Evolutionary conservation across 768 basidiomycete species (phyloP).

Genomic region (Boletus edulis): DNA sequence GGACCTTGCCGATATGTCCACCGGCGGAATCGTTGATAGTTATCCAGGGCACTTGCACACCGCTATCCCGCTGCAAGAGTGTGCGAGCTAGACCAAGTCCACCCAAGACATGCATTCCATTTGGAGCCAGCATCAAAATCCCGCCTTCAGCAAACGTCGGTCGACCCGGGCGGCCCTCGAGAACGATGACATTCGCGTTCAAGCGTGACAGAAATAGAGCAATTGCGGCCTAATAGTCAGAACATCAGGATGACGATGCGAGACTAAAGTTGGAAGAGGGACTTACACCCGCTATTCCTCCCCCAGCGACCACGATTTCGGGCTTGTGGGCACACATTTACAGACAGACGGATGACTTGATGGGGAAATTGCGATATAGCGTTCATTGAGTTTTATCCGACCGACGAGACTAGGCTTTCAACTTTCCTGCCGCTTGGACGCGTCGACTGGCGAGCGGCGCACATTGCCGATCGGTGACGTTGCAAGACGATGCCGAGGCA

Average conservation of each 20-base stretch:
- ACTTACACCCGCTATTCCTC: slow-evolving; percentile 28
- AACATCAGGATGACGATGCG: background rate
- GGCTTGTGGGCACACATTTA: slow-evolving; percentile 16
- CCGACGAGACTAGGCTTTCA: background rate
- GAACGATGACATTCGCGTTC: slow-evolving; percentile 14
- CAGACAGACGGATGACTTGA: background rate
- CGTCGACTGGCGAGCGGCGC: slow-evolving; percentile 11
- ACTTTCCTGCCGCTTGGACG: slow-evolving; percentile 16
- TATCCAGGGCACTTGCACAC: slow-evolving; percentile 19
- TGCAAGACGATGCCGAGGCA: background rate
- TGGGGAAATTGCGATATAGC: background rate
- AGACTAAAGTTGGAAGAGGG: background rate
- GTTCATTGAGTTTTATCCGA: slow-evolving; percentile 2
- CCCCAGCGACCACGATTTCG: slow-evolving; percentile 29
- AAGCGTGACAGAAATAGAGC: slow-evolving; percentile 28
- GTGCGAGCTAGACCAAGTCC: slow-evolving; percentile 24
- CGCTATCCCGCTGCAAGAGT: slow-evolving; percentile 23
- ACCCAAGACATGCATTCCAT: slow-evolving; percentile 28
- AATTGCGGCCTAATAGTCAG: slow-evolving; percentile 16
- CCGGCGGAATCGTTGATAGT: slow-evolving; percentile 23
- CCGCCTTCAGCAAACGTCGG: slow-evolving; percentile 22
- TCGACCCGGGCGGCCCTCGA: slow-evolving; percentile 22
- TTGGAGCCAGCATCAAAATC: slow-evolving; percentile 28
- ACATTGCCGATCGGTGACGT: slow-evolving; percentile 5
- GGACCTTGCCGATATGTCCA: slow-evolving; percentile 19